Evolutionary conservation across 2,329 filamentous ascomycete species (phyloP).

Genomic region (Microcyclosporella mali): DNA sequence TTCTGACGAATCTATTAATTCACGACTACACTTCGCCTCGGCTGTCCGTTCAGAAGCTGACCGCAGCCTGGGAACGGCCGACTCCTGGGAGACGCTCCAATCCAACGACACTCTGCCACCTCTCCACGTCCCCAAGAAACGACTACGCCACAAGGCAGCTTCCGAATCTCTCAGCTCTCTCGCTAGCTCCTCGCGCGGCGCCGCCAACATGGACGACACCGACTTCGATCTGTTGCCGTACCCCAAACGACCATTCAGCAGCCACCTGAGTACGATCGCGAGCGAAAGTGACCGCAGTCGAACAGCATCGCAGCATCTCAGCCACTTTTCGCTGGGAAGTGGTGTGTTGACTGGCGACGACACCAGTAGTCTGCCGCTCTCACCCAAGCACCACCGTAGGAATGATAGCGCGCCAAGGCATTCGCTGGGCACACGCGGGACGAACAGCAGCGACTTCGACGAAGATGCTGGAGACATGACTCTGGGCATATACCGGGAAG

Average conservation of each 20-base stretch:
- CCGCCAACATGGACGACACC: conserved; percentile 22
- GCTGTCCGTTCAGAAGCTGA: conserved; percentile 16
- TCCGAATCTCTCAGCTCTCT: conserved; percentile 19
- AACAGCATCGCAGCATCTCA: conserved; percentile 24
- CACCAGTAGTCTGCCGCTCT: conserved; percentile 22
- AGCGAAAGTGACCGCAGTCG: conserved; percentile 29
- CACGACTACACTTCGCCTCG: conserved; percentile 20
- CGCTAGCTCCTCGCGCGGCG: conserved; percentile 5
- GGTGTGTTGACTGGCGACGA: conserved; percentile 29
- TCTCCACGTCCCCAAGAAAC: conserved; percentile 30
- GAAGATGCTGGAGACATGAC: conserved; percentile 28
- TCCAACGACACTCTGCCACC: conserved; percentile 27
- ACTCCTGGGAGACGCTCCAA: conserved; percentile 21
- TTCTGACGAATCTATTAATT: conserved; percentile 30
- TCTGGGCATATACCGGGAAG: conserved; percentile 25
- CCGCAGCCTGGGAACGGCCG: conserved; percentile 17
- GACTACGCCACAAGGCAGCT: conserved; percentile 21
- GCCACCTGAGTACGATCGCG: conserved; percentile 33
- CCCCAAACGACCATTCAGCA: conserved; percentile 27
- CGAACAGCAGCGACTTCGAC: conserved; percentile 13
- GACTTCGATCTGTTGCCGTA: conserved; percentile 28
- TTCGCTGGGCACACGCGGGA: conserved; percentile 13
- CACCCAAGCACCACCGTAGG: conserved; percentile 14
- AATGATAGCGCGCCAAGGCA: conserved; percentile 21
- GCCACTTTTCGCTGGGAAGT: conserved; percentile 30